phyloP scores from a whole-genome alignment of 2,329 filamentous ascomycete genomes.

The Sporothrix phasma region DNA sequence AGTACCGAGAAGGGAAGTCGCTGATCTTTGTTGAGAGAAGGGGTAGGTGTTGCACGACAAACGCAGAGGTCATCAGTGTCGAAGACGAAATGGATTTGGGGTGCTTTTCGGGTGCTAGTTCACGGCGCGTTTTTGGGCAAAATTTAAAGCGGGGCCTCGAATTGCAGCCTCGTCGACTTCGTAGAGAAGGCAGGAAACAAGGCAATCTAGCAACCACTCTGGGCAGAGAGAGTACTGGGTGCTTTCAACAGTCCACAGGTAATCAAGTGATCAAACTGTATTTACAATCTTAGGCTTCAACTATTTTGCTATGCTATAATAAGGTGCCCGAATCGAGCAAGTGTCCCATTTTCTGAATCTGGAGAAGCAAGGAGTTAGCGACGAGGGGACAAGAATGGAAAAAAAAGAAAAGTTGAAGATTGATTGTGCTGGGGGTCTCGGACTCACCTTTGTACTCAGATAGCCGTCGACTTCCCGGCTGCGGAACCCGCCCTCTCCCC shows the following conservation, averaged over 20 bases:
- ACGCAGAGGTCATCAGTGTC: neutral
- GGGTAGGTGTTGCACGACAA: too few species aligned
- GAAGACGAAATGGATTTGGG: neutral
- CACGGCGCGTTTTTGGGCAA: neutral
- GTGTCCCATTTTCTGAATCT: constrained; percentile 86
- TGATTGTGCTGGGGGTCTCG: neutral
- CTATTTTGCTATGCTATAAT: neutral
- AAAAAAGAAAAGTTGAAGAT: neutral
- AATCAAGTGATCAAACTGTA: neutral
- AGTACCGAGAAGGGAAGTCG: too few species aligned
- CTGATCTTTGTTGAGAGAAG: too few species aligned
- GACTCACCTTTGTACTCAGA: constrained; percentile 78
- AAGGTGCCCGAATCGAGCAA: constrained; percentile 47
- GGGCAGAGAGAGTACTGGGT: too few species aligned
- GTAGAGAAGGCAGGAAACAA: too few species aligned
- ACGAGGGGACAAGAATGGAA: neutral
- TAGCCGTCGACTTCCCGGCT: constrained; percentile 90
- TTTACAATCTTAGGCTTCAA: constrained; percentile 1
- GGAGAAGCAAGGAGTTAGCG: neutral
- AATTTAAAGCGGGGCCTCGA: neutral
- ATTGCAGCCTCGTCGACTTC: neutral
- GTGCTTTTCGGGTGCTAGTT: neutral
- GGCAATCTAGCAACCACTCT: too few species aligned
- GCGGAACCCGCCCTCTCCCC: constrained; percentile 69
- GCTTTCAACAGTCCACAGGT: too few species aligned